Evolutionary conservation across 2,329 filamentous ascomycete species (phyloP).

Genomic region (Colletotrichum truncatum): DNA sequence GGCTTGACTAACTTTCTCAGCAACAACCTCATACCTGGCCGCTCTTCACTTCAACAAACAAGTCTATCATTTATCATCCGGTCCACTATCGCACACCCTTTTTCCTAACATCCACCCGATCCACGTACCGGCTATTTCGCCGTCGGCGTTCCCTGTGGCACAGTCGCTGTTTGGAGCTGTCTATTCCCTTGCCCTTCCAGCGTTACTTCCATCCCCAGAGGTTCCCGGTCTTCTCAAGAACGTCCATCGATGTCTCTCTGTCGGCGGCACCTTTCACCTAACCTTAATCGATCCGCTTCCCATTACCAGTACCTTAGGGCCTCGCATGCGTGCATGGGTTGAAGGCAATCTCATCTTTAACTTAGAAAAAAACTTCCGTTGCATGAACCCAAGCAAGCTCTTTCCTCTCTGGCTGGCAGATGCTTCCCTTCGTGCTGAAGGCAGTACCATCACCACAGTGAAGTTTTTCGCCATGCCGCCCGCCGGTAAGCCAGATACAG

Average conservation of each 20-base stretch:
- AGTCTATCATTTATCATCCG: conserved; percentile 57
- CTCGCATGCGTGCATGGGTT: conserved; percentile 67
- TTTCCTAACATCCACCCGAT: conserved; percentile 52
- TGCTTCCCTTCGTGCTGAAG: conserved; percentile 58
- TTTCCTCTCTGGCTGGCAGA: conserved; percentile 69
- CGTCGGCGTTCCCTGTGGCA: conserved; percentile 47
- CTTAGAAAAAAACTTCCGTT: conserved; percentile 66
- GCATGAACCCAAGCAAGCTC: conserved; percentile 65
- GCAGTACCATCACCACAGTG: conserved; percentile 57
- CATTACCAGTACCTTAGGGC: conserved; percentile 61
- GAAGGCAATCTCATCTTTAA: conserved; percentile 68
- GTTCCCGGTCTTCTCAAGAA: conserved; percentile 65
- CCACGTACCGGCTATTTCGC: conserved; percentile 47
- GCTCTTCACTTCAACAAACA: conserved; percentile 49
- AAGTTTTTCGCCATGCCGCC: conserved; percentile 57
- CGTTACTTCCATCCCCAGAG: conserved; percentile 63
- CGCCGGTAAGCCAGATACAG: conserved; percentile 37
- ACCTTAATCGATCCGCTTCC: conserved; percentile 72
- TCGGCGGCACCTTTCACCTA: conserved; percentile 65
- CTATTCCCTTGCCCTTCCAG: conserved; percentile 64
- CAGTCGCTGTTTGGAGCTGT: conserved; percentile 57
- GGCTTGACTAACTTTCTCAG: conserved; percentile 40
- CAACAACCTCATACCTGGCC: conserved; percentile 59
- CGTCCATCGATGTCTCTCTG: conserved; percentile 63
- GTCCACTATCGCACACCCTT: conserved; percentile 46